Evolutionary conservation across 345 rosid genomes (phyloP).

Genomic region (Camelina hispida): DNA sequence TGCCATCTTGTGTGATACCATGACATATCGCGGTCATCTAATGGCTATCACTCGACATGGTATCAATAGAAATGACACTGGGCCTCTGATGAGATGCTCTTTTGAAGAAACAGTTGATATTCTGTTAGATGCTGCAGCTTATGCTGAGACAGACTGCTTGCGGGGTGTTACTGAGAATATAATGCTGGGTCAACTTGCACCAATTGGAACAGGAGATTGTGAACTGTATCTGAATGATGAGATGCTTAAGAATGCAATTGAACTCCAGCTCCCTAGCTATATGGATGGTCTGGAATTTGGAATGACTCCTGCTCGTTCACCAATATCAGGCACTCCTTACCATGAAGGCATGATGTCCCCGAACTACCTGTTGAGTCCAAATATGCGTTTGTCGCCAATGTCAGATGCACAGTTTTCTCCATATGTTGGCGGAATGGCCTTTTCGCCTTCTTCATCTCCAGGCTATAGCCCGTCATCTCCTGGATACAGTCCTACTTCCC

Average conservation of each 20-base stretch:
- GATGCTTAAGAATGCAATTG: conserved; percentile 97
- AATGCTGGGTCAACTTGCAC: conserved; percentile 97
- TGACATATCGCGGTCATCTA: conserved; percentile 98
- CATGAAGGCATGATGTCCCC: conserved; percentile 99
- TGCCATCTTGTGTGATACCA: conserved; percentile 95
- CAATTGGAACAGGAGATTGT: conserved; percentile 95
- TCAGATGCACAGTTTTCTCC: conserved; percentile 93
- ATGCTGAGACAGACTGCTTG: conserved; percentile 83
- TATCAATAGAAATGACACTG: conserved; percentile 94
- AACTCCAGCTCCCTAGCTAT: conserved; percentile 96
- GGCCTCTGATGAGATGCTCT: conserved; percentile 98
- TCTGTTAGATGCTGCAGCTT: conserved; percentile 96
- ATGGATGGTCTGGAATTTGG: conserved; percentile 90
- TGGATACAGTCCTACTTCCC: conserved; percentile 78
- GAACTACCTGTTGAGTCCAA: conserved; percentile 78
- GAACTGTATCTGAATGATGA: conserved; percentile 87
- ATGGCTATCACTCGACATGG: conserved; percentile 99
- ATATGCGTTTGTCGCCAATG: conserved; percentile 75
- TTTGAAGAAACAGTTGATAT: conserved; percentile 99
- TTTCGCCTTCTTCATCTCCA: conserved; percentile 85
- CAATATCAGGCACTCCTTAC: conserved; percentile 87
- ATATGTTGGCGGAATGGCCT: conserved; percentile 88
- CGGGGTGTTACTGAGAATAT: conserved; percentile 97
- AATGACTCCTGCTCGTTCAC: conserved; percentile 93
- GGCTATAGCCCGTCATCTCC: conserved; percentile 89